Percentiles rank a stretch among this genome's conserved stretches.
These are phyloP conservation scores for Pulveroboletus sp. DNA, from an alignment of 768 basidiomycete genomes.

Conservation along the genomic window DNA sequence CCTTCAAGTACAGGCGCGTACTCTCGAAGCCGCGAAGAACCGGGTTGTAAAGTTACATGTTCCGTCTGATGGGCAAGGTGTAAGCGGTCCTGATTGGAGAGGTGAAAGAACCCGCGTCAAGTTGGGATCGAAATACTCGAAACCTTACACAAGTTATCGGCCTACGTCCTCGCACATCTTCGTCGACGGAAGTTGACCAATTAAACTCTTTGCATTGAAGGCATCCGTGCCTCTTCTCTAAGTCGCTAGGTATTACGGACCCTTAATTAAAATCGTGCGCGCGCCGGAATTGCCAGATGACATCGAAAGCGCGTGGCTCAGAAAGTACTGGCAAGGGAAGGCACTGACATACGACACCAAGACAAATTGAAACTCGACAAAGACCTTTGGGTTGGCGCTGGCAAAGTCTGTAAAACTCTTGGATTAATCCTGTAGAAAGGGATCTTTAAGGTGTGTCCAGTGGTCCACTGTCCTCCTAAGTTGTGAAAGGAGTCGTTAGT, in stretches of 20 bases:
- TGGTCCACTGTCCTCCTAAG: too few species aligned
- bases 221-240: conserved; percentile 8
- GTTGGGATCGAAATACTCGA: too few species aligned
- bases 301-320: conserved; percentile 6
- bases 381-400: conserved; percentile 17
- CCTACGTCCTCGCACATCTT: conserved; percentile 20
- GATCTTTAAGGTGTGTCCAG: too few species aligned
- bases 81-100: conserved; percentile 18
- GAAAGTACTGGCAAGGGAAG: conserved; percentile 15
- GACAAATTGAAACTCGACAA: conserved; percentile 25
- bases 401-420: too few species aligned
- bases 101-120: conserved; percentile 18
- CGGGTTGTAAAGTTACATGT: conserved; percentile 29
- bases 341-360: conserved; percentile 5
- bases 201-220: conserved; percentile 17
- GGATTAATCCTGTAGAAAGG: too few species aligned
- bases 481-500: too few species aligned
- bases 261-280: conserved; percentile 3
- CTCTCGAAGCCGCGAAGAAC: conserved; percentile 28
- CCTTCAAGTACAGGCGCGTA: conserved; percentile 19
- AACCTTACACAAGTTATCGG: conserved; percentile 14
- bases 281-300: conserved; percentile 4
- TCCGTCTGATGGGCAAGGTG: conserved; percentile 26
- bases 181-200: conserved; percentile 7
- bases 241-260: conserved; percentile 11